Evolutionary conservation across 1,284 basidiomycete species (phyloP).

Genomic region (Marasmius tenuissimus): DNA sequence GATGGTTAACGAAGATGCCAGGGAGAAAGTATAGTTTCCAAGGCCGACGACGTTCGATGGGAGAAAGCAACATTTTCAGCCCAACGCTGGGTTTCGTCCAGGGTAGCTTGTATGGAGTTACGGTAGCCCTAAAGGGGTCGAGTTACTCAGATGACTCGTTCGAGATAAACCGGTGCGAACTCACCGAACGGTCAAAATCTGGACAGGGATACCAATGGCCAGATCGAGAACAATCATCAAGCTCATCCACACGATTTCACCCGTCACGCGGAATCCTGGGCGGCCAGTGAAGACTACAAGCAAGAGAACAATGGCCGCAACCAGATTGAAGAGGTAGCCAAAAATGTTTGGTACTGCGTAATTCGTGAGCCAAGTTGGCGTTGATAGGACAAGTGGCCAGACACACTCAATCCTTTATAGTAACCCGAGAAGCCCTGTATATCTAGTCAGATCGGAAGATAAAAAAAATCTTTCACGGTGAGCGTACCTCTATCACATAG

Average conservation of each 20-base stretch:
- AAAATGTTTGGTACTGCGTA: no score
- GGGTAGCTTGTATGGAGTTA: not conserved
- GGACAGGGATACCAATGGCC: not conserved
- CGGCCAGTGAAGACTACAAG: not conserved
- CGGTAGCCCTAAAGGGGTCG: not conserved
- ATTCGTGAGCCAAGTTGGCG: no score
- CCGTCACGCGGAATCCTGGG: not conserved
- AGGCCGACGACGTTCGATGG: not conserved
- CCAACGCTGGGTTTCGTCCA: not conserved
- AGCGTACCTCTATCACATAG: not conserved
- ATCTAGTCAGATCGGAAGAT: not conserved
- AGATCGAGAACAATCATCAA: not conserved
- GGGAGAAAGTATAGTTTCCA: not conserved
- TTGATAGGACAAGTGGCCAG: no score
- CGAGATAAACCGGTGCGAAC: not conserved
- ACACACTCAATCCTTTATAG: not conserved
- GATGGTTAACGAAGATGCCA: not conserved
- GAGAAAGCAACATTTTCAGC: not conserved
- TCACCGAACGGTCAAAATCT: not conserved
- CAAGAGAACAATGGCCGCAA: no score
- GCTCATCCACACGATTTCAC: not conserved
- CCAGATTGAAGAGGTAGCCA: no score
- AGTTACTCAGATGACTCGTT: no score
- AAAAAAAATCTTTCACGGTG: not conserved
- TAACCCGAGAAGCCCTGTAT: not conserved